Conservation (phyloP, 805 yeast genomes). For the Candida golubevii region DNA sequence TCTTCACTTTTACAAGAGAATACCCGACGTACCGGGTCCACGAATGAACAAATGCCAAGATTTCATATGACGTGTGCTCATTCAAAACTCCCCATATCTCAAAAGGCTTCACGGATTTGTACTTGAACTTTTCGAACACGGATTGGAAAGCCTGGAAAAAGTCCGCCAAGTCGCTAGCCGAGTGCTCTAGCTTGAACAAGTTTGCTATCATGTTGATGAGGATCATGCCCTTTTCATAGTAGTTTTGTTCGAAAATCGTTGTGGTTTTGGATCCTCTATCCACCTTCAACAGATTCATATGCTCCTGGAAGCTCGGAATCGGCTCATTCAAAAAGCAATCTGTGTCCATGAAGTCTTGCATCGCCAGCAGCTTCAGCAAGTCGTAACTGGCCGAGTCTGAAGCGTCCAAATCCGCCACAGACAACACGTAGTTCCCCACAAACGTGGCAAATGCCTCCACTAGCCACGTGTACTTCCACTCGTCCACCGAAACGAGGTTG, state of each 20-base stretch:
- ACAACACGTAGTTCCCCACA: constrained; percentile 49
- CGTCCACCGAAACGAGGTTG: constrained; percentile 59
- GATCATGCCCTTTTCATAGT: constrained; percentile 60
- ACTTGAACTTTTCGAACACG: constrained; percentile 33
- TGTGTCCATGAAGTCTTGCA: constrained; percentile 32
- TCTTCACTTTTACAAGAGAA: constrained; percentile 46
- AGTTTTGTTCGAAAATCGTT: constrained; percentile 45
- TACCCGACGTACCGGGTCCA: constrained; percentile 61
- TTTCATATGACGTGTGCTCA: constrained; percentile 34
- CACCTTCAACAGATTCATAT: constrained; percentile 25
- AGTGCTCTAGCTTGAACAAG: constrained; percentile 30
- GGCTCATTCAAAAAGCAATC: constrained; percentile 28
- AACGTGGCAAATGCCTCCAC: constrained; percentile 79
- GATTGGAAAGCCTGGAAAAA: constrained; percentile 32
- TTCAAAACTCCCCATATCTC: constrained; percentile 50
- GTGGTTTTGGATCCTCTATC: constrained; percentile 29
- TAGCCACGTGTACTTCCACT: constrained; percentile 68
- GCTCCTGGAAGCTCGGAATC: constrained; percentile 33
- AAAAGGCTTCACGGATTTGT: constrained; percentile 40
- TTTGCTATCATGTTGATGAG: constrained; percentile 50
- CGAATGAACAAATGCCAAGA: constrained; percentile 50
- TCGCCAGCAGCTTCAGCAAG: constrained; percentile 10
- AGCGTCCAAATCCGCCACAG: constrained; percentile 9
- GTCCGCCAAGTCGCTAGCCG: constrained; percentile 22
- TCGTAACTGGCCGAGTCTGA: constrained; percentile 13